phyloP scores from a whole-genome alignment of 2,329 filamentous ascomycete species.

The Dactylellina sp. region DNA sequence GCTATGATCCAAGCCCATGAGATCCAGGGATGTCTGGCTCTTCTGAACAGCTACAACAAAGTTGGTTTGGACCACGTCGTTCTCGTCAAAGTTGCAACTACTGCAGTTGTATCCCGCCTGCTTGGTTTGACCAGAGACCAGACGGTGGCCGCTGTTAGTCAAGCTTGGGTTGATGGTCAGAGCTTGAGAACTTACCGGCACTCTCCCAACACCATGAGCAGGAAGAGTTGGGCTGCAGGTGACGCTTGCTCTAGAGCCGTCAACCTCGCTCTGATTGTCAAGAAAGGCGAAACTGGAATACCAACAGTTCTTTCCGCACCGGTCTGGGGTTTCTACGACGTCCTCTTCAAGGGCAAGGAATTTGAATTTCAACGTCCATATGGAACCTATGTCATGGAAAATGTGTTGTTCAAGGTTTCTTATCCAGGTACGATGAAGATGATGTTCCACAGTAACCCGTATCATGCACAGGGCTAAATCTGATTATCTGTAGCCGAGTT shows the following conservation, averaged over 20 bases:
- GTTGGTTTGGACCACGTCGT: slow-evolving; percentile 98
- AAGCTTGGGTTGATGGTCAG: slow-evolving; percentile 98
- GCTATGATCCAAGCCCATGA: slow-evolving; percentile 99
- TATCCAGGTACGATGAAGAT: slow-evolving; percentile 77
- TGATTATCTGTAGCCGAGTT: slow-evolving; percentile 76
- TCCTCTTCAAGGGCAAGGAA: slow-evolving; percentile 93
- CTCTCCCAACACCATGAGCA: slow-evolving; percentile 98
- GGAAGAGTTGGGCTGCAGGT: slow-evolving; percentile 98
- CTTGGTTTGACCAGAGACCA: slow-evolving; percentile 88
- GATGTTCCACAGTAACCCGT: slow-evolving; percentile 34
- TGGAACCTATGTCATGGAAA: slow-evolving; percentile 99
- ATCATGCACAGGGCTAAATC: slow-evolving; percentile 12
- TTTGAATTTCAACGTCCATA: slow-evolving; percentile 97
- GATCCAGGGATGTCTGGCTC: slow-evolving; percentile 94
- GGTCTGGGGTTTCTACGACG: slow-evolving; percentile 98
- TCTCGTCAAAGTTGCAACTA: slow-evolving; percentile 95
- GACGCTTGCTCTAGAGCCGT: slow-evolving; percentile 97
- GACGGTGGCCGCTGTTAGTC: slow-evolving; percentile 93
- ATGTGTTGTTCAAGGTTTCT: slow-evolving; percentile 99
- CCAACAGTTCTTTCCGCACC: slow-evolving; percentile 93
- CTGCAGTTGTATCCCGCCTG: slow-evolving; percentile 95
- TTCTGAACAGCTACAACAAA: slow-evolving; percentile 99
- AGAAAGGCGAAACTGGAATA: slow-evolving; percentile 83
- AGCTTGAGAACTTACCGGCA: slow-evolving; percentile 96
- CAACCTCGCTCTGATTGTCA: slow-evolving; percentile 88